Percentiles rank a stretch among this genome's conserved stretches.
phyloP scores from a whole-genome alignment of 345 rosid species.

The Turritis glabra region DNA sequence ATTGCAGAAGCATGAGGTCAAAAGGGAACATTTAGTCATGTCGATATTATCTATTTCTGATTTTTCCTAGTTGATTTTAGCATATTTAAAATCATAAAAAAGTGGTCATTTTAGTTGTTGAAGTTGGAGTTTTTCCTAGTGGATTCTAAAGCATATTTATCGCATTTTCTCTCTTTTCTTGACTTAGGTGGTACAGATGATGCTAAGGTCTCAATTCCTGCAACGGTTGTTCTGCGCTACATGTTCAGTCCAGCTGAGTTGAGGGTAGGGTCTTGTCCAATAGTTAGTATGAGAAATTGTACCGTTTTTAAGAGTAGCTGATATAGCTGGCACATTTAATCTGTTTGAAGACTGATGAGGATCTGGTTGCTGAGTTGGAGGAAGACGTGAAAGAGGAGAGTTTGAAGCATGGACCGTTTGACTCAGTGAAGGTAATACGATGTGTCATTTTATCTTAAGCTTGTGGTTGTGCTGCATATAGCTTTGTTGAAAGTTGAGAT shows the following conservation, averaged over 20 bases:
- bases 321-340: neutral
- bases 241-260: slow-evolving; percentile 89
- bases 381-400: slow-evolving; percentile 88
- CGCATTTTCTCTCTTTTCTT: slow-evolving; percentile 17
- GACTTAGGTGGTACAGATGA: slow-evolving; percentile 90
- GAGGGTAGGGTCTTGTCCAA: slow-evolving; percentile 52
- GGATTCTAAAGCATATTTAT: neutral
- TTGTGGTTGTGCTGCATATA: neutral
- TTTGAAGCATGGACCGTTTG: slow-evolving; percentile 75
- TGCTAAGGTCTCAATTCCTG: slow-evolving; percentile 74
- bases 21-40: slow-evolving; percentile 5
- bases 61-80: neutral
- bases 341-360: slow-evolving; percentile 71
- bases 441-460: neutral
- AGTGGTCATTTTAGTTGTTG: slow-evolving; percentile 21
- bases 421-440: slow-evolving; percentile 65
- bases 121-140: slow-evolving; percentile 4
- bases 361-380: slow-evolving; percentile 67
- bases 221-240: slow-evolving; percentile 74
- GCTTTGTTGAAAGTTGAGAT: slow-evolving; percentile 9
- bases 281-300: slow-evolving; percentile 6
- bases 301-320: neutral
- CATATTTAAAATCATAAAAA: slow-evolving; percentile 1
- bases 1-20: neutral
- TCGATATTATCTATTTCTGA: neutral